Percentiles rank a stretch among this genome's conserved stretches.
These are phyloP conservation scores for Phylloporus sp. DNA, from an alignment of 768 basidiomycete species.

Conservation along the genomic window DNA sequence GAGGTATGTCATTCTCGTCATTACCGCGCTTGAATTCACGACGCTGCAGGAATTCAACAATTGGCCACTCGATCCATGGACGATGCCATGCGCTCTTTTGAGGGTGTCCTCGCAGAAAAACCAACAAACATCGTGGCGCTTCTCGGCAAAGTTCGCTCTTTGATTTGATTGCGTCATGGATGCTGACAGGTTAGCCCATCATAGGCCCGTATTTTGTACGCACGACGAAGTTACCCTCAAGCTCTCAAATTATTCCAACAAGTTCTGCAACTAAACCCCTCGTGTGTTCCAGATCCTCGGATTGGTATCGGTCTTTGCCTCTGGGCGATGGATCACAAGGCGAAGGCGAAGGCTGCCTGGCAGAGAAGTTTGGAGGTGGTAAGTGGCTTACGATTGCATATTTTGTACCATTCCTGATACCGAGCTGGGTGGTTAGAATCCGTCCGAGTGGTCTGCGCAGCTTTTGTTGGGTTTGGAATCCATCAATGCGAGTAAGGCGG, in stretches of 20 bases:
- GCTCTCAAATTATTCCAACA: slow-evolving; percentile 86
- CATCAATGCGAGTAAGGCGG: slow-evolving; percentile 80
- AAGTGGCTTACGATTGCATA: slow-evolving; percentile 27
- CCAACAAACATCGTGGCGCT: slow-evolving; percentile 87
- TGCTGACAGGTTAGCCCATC: background rate
- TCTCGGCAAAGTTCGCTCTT: slow-evolving; percentile 66
- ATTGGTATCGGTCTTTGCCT: slow-evolving; percentile 94
- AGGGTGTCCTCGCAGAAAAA: slow-evolving; percentile 69
- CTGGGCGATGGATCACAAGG: slow-evolving; percentile 83
- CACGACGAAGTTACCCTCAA: slow-evolving; percentile 68
- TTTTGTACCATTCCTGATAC: background rate
- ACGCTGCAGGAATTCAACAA: slow-evolving; percentile 66
- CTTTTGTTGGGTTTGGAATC: slow-evolving; percentile 83
- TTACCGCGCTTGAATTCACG: background rate
- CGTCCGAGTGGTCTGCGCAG: slow-evolving; percentile 72
- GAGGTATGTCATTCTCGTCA: slow-evolving; percentile 44
- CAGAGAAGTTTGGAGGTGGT: slow-evolving; percentile 83
- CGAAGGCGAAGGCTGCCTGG: slow-evolving; percentile 86
- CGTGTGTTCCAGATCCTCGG: slow-evolving; percentile 86
- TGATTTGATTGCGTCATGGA: background rate
- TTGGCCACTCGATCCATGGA: slow-evolving; percentile 78
- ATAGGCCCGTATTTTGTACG: slow-evolving; percentile 83
- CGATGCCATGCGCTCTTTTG: slow-evolving; percentile 78
- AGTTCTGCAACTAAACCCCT: slow-evolving; percentile 72
- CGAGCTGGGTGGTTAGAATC: slow-evolving; percentile 48